phyloP scores from a whole-genome alignment of 805 yeast genomes.

The Metschnikowia orientalis region DNA sequence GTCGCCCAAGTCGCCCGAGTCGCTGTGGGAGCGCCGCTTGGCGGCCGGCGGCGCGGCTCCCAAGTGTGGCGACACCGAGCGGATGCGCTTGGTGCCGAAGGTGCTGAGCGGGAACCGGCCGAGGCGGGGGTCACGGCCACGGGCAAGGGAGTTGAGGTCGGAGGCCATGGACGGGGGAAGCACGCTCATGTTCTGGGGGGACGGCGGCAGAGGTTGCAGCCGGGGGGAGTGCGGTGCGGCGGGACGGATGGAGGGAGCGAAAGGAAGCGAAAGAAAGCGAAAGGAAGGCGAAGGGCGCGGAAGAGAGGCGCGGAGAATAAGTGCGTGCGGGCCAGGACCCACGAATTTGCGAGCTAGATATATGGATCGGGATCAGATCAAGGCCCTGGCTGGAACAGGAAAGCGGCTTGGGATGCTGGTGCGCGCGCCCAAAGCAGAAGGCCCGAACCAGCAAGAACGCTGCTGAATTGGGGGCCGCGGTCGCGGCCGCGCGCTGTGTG shows the following conservation, averaged over 20 bases:
- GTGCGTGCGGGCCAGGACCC: too few relatives aligned
- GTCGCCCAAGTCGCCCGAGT: conserved; percentile 5
- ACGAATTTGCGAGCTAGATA: too few relatives aligned
- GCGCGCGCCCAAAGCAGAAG: conserved; percentile 4
- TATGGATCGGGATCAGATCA: conserved; percentile 10
- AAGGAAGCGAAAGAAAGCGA: not conserved
- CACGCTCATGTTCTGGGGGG: not conserved
- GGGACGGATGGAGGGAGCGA: not conserved
- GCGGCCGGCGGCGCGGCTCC: conserved; percentile 5
- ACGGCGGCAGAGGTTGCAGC: not conserved
- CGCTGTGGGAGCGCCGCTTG: conserved; percentile 30
- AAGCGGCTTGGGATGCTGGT: conserved; percentile 6
- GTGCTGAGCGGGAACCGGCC: not conserved
- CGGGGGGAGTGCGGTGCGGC: not conserved
- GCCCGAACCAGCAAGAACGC: conserved; percentile 6
- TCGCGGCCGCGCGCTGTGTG: conserved; percentile 1
- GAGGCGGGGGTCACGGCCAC: not conserved
- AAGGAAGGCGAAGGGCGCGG: not conserved
- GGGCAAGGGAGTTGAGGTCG: too few relatives aligned
- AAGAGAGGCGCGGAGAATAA: not conserved
- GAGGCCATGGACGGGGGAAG: too few relatives aligned
- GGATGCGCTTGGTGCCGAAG: conserved; percentile 3
- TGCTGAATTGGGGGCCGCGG: conserved; percentile 4
- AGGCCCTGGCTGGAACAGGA: conserved; percentile 2
- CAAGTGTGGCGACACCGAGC: conserved; percentile 4